Base-by-base conservation (phyloP, 495 filamentous ascomycete species). In the Penicillium soppii region DNA sequence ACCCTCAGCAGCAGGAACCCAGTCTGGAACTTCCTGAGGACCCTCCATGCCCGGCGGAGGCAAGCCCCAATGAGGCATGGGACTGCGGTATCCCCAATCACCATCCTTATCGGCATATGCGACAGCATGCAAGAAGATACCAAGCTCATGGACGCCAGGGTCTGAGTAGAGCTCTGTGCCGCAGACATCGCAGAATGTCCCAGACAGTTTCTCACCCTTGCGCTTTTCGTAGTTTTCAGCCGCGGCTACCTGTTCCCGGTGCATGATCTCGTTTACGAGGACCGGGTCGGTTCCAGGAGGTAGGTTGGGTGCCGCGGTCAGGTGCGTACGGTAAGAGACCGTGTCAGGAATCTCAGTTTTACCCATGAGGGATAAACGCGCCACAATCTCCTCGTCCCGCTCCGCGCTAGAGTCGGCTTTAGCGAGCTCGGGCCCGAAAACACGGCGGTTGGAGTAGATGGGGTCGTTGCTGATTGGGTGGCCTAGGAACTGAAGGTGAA, bases 381-480 rank as follows among this genome's bases (percentile, higher is more conserved):
- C 83, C 57, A 97, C 91, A 52, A 98, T 86, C 61, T 94, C 90
- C 23, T 90, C 88, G 66, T 98, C 94, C 15, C 81, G 83, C 30
- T 90, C 86, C 4, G 80, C 78, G 4, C 75, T 68, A 6, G 75
- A 79, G 52, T 92, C 88, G 43, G 86, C 81, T 42, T 78, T 78
- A 6, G 87, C 94, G 1, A 98, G 80, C 1, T 82, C 78, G 1
- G 83, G 75, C 2, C 95, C 95, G 77, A 95, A 98, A 16, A 97
- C 94, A 40, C 82, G 82, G 50, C 89, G 86, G 61, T 97, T 97
- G 58, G 88, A 90, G 67, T 98, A 98, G 53, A 98, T 98, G 3
- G 94, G 94, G 63, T 98, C 94, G 65, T 97, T 97, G 42, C 87
- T 82, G 59, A 98, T 97, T 2, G 94, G 95, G 59, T 98, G 88